Evolutionary conservation across 768 basidiomycete genomes (phyloP).

Genomic region (Amylocystis lapponica): DNA sequence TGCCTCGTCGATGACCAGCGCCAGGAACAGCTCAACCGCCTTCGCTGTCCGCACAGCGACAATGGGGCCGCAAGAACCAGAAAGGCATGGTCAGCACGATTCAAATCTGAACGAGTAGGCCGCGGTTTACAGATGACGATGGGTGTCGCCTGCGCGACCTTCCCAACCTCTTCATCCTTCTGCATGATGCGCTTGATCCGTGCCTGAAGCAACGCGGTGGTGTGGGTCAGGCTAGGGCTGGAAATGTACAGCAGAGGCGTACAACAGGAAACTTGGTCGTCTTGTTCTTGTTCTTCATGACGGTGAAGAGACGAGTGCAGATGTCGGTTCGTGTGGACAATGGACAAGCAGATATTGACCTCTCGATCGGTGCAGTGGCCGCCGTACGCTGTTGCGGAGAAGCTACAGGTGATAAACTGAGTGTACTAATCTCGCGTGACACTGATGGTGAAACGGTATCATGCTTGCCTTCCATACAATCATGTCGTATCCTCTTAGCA

Average conservation of each 20-base stretch:
- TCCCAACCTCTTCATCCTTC: conserved; percentile 98
- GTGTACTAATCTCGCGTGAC: conserved; percentile 19
- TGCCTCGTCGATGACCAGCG: conserved; percentile 75
- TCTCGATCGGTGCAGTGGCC: too few species aligned
- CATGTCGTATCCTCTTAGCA: conserved; percentile 26
- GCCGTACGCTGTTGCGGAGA: too few species aligned
- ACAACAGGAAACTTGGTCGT: conserved; percentile 90
- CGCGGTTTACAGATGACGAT: conserved; percentile 84
- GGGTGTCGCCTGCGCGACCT: conserved; percentile 94
- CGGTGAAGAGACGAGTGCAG: too few species aligned
- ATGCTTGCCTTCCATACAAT: conserved; percentile 76
- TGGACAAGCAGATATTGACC: too few species aligned
- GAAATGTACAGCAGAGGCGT: conserved; percentile 25
- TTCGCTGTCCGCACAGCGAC: conserved; percentile 54
- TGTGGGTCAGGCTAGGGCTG: neutral
- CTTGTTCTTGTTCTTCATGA: conserved; percentile 93
- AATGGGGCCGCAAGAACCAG: neutral
- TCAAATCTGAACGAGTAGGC: too few species aligned
- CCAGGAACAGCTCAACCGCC: conserved; percentile 89
- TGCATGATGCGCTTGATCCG: conserved; percentile 99
- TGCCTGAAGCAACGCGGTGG: conserved; percentile 46
- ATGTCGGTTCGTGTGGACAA: too few species aligned
- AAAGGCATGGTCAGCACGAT: neutral
- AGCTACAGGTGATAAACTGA: neutral
- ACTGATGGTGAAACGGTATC: conserved; percentile 87